phyloP scores from a whole-genome alignment of 2,329 filamentous ascomycete genomes.

The Cordyceps javanica region DNA sequence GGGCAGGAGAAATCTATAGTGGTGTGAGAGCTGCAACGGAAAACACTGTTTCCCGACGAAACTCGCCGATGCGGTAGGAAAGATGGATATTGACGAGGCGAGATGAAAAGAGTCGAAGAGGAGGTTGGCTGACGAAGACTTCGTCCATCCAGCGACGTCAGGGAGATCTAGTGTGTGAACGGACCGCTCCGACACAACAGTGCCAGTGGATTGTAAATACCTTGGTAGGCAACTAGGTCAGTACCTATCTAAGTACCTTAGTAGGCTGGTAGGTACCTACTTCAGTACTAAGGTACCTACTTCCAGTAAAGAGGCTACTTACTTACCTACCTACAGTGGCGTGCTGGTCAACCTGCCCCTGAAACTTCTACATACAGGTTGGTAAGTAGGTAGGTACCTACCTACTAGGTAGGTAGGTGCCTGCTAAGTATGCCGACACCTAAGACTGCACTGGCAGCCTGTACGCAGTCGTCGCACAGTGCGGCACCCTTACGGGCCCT shows the following conservation, averaged over 20 bases:
- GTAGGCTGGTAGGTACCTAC: background rate
- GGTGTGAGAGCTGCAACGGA: background rate
- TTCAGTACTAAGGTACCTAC: too few relatives aligned
- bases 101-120: slow-evolving; percentile 5
- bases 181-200: slow-evolving; percentile 6
- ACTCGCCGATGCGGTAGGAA: slow-evolving; percentile 1
- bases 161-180: slow-evolving; percentile 13
- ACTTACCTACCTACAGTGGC: too few relatives aligned
- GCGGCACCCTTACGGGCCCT: too few relatives aligned
- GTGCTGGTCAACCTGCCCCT: too few relatives aligned
- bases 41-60: slow-evolving; percentile 2
- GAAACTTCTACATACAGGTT: too few relatives aligned
- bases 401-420: too few relatives aligned
- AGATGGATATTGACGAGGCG: slow-evolving; percentile 4
- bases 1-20: background rate
- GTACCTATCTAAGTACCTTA: too few relatives aligned
- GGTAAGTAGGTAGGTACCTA: too few relatives aligned
- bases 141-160: slow-evolving; percentile 7
- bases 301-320: too few relatives aligned
- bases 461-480: too few relatives aligned
- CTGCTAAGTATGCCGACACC: too few relatives aligned
- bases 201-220: background rate
- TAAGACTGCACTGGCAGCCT: too few relatives aligned
- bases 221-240: background rate
- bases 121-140: slow-evolving; percentile 14